Conservation (phyloP, 169 alveolate genomes). For the Plasmodium adleri region DNA sequence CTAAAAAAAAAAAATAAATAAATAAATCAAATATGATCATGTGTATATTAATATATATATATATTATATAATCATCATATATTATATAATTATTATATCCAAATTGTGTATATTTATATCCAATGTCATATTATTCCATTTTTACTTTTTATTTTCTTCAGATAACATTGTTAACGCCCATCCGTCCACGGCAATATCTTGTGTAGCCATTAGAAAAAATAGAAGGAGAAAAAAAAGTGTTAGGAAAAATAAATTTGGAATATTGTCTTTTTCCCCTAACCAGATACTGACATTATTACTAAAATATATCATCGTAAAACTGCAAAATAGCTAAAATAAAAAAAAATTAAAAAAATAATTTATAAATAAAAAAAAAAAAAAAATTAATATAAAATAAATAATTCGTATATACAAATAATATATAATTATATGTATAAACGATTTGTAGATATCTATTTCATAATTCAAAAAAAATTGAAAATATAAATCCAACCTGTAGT, state of each 20-base stretch:
- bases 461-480: no score
- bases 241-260: conserved; percentile 70
- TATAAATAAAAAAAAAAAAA: background rate
- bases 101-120: background rate
- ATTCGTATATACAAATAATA: background rate
- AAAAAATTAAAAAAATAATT: background rate
- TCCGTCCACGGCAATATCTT: conserved; percentile 97
- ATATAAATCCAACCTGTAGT: conserved; percentile 75
- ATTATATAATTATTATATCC: no score
- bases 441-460: no score
- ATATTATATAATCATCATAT: no score
- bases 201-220: conserved; percentile 91
- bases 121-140: background rate
- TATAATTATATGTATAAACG: no score
- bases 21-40: background rate
- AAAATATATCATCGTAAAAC: conserved; percentile 78
- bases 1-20: conserved; percentile 64
- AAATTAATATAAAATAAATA: background rate
- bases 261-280: conserved; percentile 77
- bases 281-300: conserved; percentile 77
- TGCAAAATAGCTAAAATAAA: conserved; percentile 75
- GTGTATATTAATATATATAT: background rate
- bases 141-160: conserved; percentile 82
- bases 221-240: conserved; percentile 79
- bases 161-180: conserved; percentile 95